Percentiles rank a stretch among this genome's conserved stretches.
Conservation (phyloP, 2,329 filamentous ascomycete species). For the Didymosphaeria variabile region DNA sequence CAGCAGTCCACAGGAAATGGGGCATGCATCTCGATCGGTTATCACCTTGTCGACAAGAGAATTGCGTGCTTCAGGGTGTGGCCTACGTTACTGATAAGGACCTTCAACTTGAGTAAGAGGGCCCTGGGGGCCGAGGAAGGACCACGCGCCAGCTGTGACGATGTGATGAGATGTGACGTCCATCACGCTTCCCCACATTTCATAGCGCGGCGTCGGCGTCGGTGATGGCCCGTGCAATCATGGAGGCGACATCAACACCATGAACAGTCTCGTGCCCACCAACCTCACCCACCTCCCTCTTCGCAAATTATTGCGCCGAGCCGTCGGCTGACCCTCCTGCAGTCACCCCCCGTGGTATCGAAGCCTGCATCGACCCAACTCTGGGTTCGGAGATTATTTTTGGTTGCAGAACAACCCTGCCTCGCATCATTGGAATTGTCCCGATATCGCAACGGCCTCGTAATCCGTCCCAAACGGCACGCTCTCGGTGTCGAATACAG, state of each 20-base stretch:
- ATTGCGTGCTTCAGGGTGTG: not conserved
- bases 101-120: not conserved
- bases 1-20: not conserved
- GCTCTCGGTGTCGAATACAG: constrained; percentile 2
- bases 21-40: not conserved
- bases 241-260: constrained; percentile 11
- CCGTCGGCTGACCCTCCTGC: constrained; percentile 1
- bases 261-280: not conserved
- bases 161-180: constrained; percentile 9
- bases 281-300: not conserved
- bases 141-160: not conserved
- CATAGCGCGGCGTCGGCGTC: constrained; percentile 1
- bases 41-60: not conserved
- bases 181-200: constrained; percentile 1
- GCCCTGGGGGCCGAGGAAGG: not conserved
- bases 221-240: constrained; percentile 6
- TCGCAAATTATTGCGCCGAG: constrained; percentile 2
- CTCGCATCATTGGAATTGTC: constrained; percentile 7
- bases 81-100: not conserved
- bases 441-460: constrained; percentile 13
- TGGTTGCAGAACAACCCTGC: constrained; percentile 11
- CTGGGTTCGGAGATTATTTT: constrained; percentile 14
- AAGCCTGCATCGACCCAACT: constrained; percentile 2
- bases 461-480: constrained; percentile 10
- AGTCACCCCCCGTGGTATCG: not conserved